Percentiles rank a stretch among this genome's conserved stretches.
These are phyloP conservation scores for Phyllostachys edulis DNA, from an alignment of 176 grass and related monocot genomes.

Conservation along the genomic window DNA sequence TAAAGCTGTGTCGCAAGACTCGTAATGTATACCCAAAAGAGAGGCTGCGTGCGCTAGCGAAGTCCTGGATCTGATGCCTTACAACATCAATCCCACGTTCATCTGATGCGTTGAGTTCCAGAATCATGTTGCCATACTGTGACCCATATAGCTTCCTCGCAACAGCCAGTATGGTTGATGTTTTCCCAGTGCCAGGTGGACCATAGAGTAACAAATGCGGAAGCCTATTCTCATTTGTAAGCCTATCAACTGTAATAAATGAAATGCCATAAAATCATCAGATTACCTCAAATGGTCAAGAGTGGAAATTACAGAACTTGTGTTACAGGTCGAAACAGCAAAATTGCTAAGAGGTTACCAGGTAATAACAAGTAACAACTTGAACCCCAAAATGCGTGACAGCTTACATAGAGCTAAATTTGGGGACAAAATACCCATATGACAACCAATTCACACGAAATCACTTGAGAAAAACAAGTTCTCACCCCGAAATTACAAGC, in stretches of 20 bases:
- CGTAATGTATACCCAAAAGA: slow-evolving; percentile 64
- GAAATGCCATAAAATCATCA: slow-evolving; percentile 1
- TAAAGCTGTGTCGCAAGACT: not conserved
- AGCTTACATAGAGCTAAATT: not conserved
- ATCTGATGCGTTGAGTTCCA: slow-evolving; percentile 95
- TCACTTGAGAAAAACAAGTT: not conserved
- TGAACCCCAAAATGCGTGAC: not conserved
- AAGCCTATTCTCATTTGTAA: slow-evolving; percentile 89
- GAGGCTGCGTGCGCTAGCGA: slow-evolving; percentile 77
- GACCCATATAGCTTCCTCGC: slow-evolving; percentile 87
- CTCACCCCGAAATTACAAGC: not conserved
- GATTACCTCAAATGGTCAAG: not conserved
- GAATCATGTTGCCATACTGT: slow-evolving; percentile 95
- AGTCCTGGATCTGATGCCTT: slow-evolving; percentile 94
- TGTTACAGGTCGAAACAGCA: not conserved
- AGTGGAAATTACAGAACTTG: not conserved
- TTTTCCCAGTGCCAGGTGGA: slow-evolving; percentile 87
- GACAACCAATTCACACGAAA: not conserved
- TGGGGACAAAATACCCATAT: not conserved
- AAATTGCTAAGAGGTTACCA: not conserved
- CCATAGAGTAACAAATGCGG: slow-evolving; percentile 89
- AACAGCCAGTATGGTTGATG: slow-evolving; percentile 89
- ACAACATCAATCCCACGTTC: slow-evolving; percentile 93
- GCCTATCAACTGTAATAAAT: slow-evolving; percentile 59
- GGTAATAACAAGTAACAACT: not conserved